phyloP scores from a whole-genome alignment of 495 filamentous ascomycete genomes.

The Penicillium mononematosum region DNA sequence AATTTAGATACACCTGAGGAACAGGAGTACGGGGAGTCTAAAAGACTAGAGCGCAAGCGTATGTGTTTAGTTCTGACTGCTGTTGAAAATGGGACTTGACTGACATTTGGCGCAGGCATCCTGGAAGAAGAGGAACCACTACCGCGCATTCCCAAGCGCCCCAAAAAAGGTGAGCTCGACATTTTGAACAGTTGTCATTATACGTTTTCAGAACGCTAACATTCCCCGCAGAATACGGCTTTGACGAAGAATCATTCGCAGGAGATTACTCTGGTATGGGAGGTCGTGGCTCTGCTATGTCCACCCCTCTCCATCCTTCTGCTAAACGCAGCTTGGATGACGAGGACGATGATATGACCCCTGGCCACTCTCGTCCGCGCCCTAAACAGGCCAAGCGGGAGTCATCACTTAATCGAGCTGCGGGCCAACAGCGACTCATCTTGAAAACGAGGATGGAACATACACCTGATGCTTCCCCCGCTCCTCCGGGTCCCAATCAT shows the following conservation, averaged over 20 bases:
- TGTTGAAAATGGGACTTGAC: not conserved
- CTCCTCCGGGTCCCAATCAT: conserved; percentile 48
- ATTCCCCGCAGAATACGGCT: conserved; percentile 28
- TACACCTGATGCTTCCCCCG: conserved; percentile 48
- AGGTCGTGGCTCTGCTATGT: conserved; percentile 41
- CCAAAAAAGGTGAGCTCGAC: conserved; percentile 49
- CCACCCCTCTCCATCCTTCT: conserved; percentile 43
- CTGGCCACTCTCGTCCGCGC: conserved; percentile 35
- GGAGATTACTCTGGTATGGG: conserved; percentile 36
- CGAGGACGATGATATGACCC: conserved; percentile 42
- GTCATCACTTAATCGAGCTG: conserved; percentile 36
- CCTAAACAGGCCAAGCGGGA: conserved; percentile 41
- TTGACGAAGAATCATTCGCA: conserved; percentile 40
- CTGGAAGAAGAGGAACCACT: conserved; percentile 63
- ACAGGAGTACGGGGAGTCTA: conserved; percentile 78
- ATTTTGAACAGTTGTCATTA: conserved; percentile 3
- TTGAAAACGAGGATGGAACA: conserved; percentile 51
- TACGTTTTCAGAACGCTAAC: not conserved
- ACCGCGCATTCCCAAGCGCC: conserved; percentile 54
- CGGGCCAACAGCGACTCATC: conserved; percentile 45
- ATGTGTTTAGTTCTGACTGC: conserved; percentile 18
- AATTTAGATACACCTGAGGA: conserved; percentile 91
- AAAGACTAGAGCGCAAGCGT: conserved; percentile 80
- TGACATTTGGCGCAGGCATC: conserved; percentile 38
- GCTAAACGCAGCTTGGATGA: conserved; percentile 34